Base-by-base conservation (phyloP, 2,329 filamentous ascomycete genomes). In the Penicillium sp. region DNA sequence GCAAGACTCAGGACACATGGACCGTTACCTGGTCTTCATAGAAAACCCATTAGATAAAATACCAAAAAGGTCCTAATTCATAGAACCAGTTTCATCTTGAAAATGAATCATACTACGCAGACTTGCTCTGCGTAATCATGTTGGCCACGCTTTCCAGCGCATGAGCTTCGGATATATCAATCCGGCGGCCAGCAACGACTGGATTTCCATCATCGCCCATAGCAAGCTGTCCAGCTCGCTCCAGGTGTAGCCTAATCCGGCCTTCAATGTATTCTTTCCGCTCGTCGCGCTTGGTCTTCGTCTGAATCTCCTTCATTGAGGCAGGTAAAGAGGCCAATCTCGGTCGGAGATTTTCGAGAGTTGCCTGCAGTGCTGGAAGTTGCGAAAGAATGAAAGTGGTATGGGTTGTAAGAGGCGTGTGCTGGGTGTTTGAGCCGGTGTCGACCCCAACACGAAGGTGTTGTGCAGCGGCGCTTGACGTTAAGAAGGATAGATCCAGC, bases 181-280 rank as follows among this genome's bases (percentile, higher is more conserved):
- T 73, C 57, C 70, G 76, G 47, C 75, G 71, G 42, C 76, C 75
- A 46, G 69, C 69, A 55, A 77, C 65, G 35, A 74, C 66, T 10
- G 68, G 61, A 49, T 73, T 69, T 16, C 70, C 68, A 47, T 74
- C 70, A 29, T 68, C 62, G 10, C 70, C 68, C 53, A 73, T 65
- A 7, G 70, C 66, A 49, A 77, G 58, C 55, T 76, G 74, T 8
- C 76, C 77, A 43, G 73, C 68, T 24, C 77, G 71, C 76, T 96
- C 90, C 42, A 97, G 78, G 71, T 96, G 90, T 58, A 89, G 82
- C 64, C 86, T 81, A 50, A 90, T 90, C 68, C 92, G 87, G 53
- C 84, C 83, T 75, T 97, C 93, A 49, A 98, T 87, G 71, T 98
- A 98, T 63, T 89, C 84, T 55, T 88, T 82, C 58, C 93, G 81